Conservation (phyloP, 2,329 filamentous ascomycete genomes). For the Elsinoe ampelina region DNA sequence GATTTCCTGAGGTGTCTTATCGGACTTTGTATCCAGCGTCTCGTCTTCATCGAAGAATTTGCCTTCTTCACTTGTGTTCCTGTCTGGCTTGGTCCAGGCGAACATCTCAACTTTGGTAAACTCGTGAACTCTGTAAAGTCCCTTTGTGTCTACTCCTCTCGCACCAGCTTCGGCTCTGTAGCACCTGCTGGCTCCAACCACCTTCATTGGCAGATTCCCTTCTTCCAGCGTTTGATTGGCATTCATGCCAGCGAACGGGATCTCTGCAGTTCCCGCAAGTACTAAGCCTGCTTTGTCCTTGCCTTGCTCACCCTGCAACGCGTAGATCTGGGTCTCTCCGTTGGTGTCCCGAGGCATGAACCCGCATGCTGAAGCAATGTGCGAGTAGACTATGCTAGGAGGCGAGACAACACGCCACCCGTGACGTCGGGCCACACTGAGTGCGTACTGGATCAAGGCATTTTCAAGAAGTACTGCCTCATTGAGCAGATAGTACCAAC, state of each 20-base stretch:
- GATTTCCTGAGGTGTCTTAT: slow-evolving; percentile 37
- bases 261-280: slow-evolving; percentile 85
- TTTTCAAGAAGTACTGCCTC: slow-evolving; percentile 92
- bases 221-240: slow-evolving; percentile 61
- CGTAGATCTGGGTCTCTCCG: slow-evolving; percentile 86
- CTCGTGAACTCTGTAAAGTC: slow-evolving; percentile 92
- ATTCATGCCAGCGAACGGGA: slow-evolving; percentile 84
- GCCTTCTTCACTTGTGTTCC: slow-evolving; percentile 16
- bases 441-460: slow-evolving; percentile 77
- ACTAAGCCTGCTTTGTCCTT: slow-evolving; percentile 59
- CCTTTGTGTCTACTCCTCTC: slow-evolving; percentile 82
- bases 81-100: slow-evolving; percentile 66
- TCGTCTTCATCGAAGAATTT: slow-evolving; percentile 22
- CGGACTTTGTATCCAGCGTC: slow-evolving; percentile 20
- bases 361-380: slow-evolving; percentile 83
- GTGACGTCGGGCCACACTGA: slow-evolving; percentile 59
- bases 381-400: slow-evolving; percentile 82
- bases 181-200: slow-evolving; percentile 80
- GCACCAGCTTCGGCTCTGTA: slow-evolving; percentile 93
- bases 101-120: slow-evolving; percentile 99
- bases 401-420: slow-evolving; percentile 78
- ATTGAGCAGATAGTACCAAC: slow-evolving; percentile 93
- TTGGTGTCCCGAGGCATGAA: slow-evolving; percentile 88
- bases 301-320: slow-evolving; percentile 52
- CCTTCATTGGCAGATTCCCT: slow-evolving; percentile 61